phyloP scores from a whole-genome alignment of 1,284 basidiomycete species.

The Coniferiporia sulphurascens region DNA sequence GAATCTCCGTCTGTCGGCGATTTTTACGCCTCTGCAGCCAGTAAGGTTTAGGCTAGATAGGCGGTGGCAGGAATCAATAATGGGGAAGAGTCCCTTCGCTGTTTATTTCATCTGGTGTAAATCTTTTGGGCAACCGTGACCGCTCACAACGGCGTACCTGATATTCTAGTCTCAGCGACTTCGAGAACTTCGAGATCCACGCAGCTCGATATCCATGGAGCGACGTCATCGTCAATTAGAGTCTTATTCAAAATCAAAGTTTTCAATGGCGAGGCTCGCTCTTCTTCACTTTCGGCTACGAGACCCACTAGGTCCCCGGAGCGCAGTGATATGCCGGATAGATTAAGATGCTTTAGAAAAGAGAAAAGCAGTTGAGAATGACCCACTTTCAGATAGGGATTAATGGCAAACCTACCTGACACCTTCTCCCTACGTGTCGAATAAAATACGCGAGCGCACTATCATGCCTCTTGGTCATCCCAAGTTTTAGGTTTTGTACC shows the following conservation, averaged over 20 bases:
- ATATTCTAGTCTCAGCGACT: constrained; percentile 54
- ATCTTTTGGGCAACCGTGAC: neutral
- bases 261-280: constrained; percentile 36
- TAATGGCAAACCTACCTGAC: constrained; percentile 41
- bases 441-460: constrained; percentile 45
- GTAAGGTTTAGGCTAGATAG: constrained; percentile 56
- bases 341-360: constrained; percentile 40
- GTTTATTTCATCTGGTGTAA: constrained; percentile 1
- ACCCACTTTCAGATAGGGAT: constrained; percentile 1
- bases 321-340: constrained; percentile 50
- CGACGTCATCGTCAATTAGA: constrained; percentile 50
- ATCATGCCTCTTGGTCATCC: constrained; percentile 31
- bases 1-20: constrained; percentile 57
- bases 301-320: constrained; percentile 51
- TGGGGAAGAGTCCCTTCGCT: constrained; percentile 52
- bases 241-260: constrained; percentile 59
- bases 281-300: constrained; percentile 29
- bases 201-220: constrained; percentile 50
- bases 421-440: constrained; percentile 48
- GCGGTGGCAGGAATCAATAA: constrained; percentile 52
- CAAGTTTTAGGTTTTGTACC: constrained; percentile 59
- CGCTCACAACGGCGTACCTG: constrained; percentile 35
- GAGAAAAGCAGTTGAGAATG: constrained; percentile 3
- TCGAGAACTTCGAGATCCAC: constrained; percentile 41
- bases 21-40: constrained; percentile 56